These are phyloP conservation scores for Ophiostoma pallidulum DNA, from an alignment of 2,329 filamentous ascomycete species.

Conservation along the genomic window DNA sequence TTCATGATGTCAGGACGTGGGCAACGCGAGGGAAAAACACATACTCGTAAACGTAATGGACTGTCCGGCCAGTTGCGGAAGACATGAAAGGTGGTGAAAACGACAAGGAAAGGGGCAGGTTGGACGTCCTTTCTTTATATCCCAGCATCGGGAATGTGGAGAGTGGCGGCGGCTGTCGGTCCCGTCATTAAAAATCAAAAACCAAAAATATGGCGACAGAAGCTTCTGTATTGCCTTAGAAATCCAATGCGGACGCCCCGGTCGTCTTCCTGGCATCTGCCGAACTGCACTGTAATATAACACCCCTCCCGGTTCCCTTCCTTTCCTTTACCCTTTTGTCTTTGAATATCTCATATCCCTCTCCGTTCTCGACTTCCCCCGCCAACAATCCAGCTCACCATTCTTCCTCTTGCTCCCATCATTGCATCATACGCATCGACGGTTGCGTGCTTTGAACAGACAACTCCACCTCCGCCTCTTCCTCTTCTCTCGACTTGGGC, in stretches of 20 bases:
- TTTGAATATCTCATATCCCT: too few relatives aligned
- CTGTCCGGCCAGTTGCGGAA: neutral
- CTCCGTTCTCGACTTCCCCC: too few relatives aligned
- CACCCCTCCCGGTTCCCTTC: neutral
- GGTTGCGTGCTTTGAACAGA: neutral
- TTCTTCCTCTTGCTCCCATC: neutral
- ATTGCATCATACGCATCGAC: neutral
- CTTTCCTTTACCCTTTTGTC: neutral
- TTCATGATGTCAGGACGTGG: too few relatives aligned
- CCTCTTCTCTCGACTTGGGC: too few relatives aligned
- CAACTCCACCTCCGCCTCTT: neutral
- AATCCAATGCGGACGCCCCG: constrained; percentile 3
- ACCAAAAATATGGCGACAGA: too few relatives aligned
- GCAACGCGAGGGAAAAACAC: neutral
- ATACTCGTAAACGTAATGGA: neutral
- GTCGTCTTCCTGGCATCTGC: too few relatives aligned
- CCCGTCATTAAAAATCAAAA: constrained; percentile 4
- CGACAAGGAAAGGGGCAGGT: neutral
- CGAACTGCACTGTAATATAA: too few relatives aligned
- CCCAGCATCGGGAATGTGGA: neutral
- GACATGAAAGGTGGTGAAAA: neutral
- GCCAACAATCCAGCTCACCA: too few relatives aligned
- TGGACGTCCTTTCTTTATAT: too few relatives aligned
- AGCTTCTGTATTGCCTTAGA: constrained; percentile 2
- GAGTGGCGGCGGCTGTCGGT: constrained; percentile 12